Percentiles rank a stretch among this genome's conserved stretches.
These are phyloP conservation scores for Phytophthora quininea DNA, from an alignment of 352 stramenopile genomes.

Conservation along the genomic window DNA sequence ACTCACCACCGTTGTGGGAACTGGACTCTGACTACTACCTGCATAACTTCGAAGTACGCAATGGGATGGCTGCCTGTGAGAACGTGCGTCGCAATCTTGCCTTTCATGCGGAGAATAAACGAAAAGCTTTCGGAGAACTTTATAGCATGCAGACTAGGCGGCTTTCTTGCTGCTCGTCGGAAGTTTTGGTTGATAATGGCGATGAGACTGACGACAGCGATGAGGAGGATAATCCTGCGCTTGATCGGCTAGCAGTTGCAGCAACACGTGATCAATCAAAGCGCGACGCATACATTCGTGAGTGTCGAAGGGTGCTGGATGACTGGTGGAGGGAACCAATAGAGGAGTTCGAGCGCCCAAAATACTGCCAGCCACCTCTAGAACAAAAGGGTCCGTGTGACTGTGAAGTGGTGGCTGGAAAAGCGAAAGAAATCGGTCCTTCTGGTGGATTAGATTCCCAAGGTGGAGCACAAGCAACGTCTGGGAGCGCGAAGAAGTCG, in stretches of 20 bases:
- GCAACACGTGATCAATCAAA: conserved; percentile 51
- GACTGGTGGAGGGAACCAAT: conserved; percentile 90
- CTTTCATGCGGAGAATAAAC: conserved; percentile 70
- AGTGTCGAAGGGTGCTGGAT: conserved; percentile 75
- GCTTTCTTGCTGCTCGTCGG: conserved; percentile 42
- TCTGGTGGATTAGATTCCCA: conserved; percentile 4
- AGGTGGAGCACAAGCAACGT: neutral
- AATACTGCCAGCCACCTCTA: conserved; percentile 34
- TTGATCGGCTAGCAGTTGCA: conserved; percentile 26
- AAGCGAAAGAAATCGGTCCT: conserved; percentile 13
- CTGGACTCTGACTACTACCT: conserved; percentile 91
- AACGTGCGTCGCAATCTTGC: conserved; percentile 66
- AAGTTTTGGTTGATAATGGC: conserved; percentile 36
- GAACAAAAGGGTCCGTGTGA: conserved; percentile 30
- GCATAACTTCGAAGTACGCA: conserved; percentile 90
- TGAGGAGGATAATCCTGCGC: conserved; percentile 34
- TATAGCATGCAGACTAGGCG: conserved; percentile 31
- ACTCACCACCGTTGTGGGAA: conserved; percentile 78
- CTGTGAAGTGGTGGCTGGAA: conserved; percentile 32
- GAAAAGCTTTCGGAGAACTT: conserved; percentile 44
- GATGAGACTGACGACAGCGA: conserved; percentile 37
- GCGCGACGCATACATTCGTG: conserved; percentile 76
- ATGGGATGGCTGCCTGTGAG: conserved; percentile 64
- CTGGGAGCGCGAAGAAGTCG: conserved; percentile 24
- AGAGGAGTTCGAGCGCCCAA: conserved; percentile 68